phyloP scores from a whole-genome alignment of 495 filamentous ascomycete genomes.

The Cercophora sp. region DNA sequence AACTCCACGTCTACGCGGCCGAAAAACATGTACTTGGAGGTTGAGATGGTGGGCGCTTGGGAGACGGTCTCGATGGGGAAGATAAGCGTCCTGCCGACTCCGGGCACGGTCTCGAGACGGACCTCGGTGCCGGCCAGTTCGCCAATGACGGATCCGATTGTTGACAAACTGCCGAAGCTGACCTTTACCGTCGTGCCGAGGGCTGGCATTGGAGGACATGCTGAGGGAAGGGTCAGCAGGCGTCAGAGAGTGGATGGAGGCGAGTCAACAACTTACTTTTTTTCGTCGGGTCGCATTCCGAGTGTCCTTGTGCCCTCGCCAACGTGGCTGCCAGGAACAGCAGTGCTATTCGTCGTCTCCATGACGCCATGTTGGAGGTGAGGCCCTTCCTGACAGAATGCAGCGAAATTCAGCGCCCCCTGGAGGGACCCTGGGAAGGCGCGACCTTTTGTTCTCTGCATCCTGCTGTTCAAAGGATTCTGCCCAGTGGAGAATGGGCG shows the following conservation, averaged over 20 bases:
- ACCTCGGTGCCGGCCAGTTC: not conserved
- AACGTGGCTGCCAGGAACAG: conserved; percentile 43
- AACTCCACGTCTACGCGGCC: conserved; percentile 65
- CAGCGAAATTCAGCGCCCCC: too few relatives aligned
- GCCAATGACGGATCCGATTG: not conserved
- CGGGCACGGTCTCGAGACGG: not conserved
- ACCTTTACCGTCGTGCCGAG: not conserved
- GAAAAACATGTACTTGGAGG: conserved; percentile 73
- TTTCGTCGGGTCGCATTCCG: conserved; percentile 70
- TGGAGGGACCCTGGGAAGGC: too few relatives aligned
- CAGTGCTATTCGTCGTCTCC: too few relatives aligned
- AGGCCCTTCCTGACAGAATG: too few relatives aligned
- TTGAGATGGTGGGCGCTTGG: conserved; percentile 71
- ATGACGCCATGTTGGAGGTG: too few relatives aligned
- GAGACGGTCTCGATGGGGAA: conserved; percentile 72
- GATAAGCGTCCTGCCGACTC: conserved; percentile 2
- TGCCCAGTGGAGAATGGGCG: too few relatives aligned
- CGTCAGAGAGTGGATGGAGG: too few relatives aligned
- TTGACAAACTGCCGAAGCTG: not conserved
- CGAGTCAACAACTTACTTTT: conserved; percentile 62
- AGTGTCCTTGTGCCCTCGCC: conserved; percentile 68
- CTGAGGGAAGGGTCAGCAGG: too few relatives aligned
- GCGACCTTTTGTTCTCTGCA: too few relatives aligned
- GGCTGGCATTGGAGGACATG: not conserved
- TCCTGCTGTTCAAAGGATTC: too few relatives aligned